Evolutionary conservation across 805 yeast species (phyloP).

Genomic region (Lipomyces spencermartinsiae): DNA sequence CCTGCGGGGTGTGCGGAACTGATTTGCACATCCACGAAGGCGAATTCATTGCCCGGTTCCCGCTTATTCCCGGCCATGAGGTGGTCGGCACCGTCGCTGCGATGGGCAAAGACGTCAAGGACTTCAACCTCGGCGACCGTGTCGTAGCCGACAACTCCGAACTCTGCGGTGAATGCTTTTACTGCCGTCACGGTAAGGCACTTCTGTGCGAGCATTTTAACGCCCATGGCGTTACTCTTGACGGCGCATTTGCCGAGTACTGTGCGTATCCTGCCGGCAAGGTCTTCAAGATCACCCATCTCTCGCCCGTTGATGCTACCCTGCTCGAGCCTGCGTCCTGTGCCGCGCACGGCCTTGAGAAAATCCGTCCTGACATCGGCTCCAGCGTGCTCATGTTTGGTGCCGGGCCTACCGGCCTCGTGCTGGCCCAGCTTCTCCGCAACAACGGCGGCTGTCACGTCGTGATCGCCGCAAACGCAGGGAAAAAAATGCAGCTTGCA

Average conservation of each 20-base stretch:
- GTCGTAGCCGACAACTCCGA: constrained; percentile 39
- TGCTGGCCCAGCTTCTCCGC: constrained; percentile 35
- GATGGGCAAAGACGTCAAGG: constrained; percentile 31
- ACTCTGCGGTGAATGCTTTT: constrained; percentile 35
- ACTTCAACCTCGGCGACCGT: constrained; percentile 29
- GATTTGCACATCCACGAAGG: constrained; percentile 38
- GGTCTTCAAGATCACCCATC: constrained; percentile 34
- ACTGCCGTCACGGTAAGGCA: constrained; percentile 36
- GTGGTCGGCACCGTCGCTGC: constrained; percentile 38
- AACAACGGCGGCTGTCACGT: constrained; percentile 37
- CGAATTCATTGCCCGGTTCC: constrained; percentile 35
- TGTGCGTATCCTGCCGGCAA: constrained; percentile 37
- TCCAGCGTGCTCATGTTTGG: constrained; percentile 37
- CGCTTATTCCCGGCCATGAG: constrained; percentile 37
- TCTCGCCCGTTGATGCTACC: constrained; percentile 33
- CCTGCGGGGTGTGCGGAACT: constrained; percentile 38
- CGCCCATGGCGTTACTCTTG: constrained; percentile 36
- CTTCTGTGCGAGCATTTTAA: constrained; percentile 36
- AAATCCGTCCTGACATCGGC: constrained; percentile 35
- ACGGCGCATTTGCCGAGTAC: constrained; percentile 37
- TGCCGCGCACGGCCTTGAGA: constrained; percentile 37
- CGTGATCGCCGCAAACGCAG: constrained; percentile 34
- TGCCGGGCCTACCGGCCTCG: constrained; percentile 38
- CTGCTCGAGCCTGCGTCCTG: constrained; percentile 37
- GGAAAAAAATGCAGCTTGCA: constrained; percentile 34